phyloP scores from a whole-genome alignment of 2,329 filamentous ascomycete genomes.

The Ustilaginoidea virens region DNA sequence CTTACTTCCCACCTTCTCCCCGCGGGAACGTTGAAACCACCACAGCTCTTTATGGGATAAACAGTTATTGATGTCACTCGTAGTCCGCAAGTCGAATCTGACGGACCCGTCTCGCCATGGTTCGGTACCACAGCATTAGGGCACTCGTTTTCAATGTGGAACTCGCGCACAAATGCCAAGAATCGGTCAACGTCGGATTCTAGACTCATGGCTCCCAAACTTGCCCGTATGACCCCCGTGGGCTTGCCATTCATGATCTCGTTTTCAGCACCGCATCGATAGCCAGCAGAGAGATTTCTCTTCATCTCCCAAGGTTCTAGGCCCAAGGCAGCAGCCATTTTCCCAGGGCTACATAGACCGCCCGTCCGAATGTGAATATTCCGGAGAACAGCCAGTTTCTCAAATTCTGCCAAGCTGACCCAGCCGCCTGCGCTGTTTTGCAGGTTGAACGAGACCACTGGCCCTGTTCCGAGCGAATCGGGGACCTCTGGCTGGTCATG shows the following conservation, averaged over 20 bases:
- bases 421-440: conserved; percentile 52
- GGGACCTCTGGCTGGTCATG: conserved; percentile 13
- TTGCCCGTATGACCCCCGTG: conserved; percentile 73
- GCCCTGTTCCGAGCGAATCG: conserved; percentile 39
- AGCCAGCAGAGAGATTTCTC: conserved; percentile 69
- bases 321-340: conserved; percentile 56
- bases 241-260: conserved; percentile 75
- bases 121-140: neutral
- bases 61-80: conserved; percentile 51
- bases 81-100: conserved; percentile 5
- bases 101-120: neutral
- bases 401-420: conserved; percentile 70
- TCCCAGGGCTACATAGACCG: conserved; percentile 82
- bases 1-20: conserved; percentile 58
- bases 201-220: conserved; percentile 82
- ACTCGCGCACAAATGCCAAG: conserved; percentile 55
- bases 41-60: conserved; percentile 92
- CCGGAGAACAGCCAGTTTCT: conserved; percentile 68
- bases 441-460: conserved; percentile 75
- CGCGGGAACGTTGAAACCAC: conserved; percentile 54
- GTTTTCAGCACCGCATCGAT: conserved; percentile 70
- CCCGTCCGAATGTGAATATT: conserved; percentile 78
- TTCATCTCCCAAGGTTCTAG: conserved; percentile 71
- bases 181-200: conserved; percentile 58
- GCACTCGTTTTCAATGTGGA: conserved; percentile 28